Evolutionary conservation across 805 yeast species (phyloP).

Genomic region (Saccharomycopsis sp.): DNA sequence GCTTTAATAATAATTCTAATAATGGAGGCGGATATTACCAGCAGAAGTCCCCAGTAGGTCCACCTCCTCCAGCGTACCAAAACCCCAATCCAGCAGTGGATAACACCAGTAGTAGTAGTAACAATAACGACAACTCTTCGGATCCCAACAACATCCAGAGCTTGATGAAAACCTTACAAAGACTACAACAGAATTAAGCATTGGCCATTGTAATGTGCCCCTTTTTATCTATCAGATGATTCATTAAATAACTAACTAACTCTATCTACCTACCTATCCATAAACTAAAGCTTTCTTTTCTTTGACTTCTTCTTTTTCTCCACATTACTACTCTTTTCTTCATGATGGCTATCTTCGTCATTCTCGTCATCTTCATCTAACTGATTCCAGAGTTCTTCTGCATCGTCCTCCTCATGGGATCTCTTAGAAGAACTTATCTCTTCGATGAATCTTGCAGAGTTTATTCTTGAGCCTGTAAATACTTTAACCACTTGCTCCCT

Average conservation of each 20-base stretch:
- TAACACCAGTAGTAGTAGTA: background rate
- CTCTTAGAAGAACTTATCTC: background rate
- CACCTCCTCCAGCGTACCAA: conserved; percentile 7
- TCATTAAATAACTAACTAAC: background rate
- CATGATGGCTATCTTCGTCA: background rate
- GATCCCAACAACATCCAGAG: conserved; percentile 19
- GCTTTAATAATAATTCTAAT: background rate
- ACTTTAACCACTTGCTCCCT: conserved; percentile 62
- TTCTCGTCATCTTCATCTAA: conserved; percentile 10
- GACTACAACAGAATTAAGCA: conserved; percentile 16
- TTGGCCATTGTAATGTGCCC: too few species aligned
- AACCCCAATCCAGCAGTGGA: background rate
- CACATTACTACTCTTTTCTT: background rate
- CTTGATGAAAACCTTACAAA: conserved; percentile 20
- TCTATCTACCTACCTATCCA: background rate
- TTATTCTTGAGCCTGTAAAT: conserved; percentile 67
- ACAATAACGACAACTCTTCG: conserved; percentile 2
- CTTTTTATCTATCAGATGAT: too few species aligned
- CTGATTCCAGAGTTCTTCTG: conserved; percentile 20
- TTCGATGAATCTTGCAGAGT: conserved; percentile 30
- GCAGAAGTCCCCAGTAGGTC: conserved; percentile 1
- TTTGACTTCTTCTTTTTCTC: background rate
- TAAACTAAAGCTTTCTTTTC: background rate
- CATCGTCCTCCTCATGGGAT: conserved; percentile 6
- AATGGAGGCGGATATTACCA: conserved; percentile 2